Evolutionary conservation across 441 rosid species (phyloP).

Genomic region (Gossypium armourianum): DNA sequence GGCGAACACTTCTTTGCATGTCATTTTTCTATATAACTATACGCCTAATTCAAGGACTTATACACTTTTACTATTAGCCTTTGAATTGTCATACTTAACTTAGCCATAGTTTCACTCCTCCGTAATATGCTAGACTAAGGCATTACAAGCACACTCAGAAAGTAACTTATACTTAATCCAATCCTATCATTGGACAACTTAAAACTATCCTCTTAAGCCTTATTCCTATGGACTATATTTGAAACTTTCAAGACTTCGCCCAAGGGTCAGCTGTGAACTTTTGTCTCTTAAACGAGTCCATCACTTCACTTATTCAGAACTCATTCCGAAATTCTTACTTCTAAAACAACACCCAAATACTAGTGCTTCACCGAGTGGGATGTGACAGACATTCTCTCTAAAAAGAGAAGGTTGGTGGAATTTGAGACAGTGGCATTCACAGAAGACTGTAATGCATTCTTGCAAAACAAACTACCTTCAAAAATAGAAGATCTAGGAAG

Average conservation of each 20-base stretch:
- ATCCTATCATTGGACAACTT: not conserved
- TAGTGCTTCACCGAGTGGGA: not conserved
- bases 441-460: too few relatives aligned
- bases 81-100: not conserved
- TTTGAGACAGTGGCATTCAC: too few relatives aligned
- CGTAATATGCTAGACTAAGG: not conserved
- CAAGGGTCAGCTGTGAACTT: not conserved
- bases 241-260: not conserved
- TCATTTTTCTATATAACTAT: not conserved
- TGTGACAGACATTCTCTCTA: too few relatives aligned
- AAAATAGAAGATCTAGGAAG: too few relatives aligned
- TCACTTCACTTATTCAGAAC: not conserved
- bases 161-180: not conserved
- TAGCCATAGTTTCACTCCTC: not conserved
- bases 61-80: not conserved
- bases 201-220: not conserved
- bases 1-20: not conserved
- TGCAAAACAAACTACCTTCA: too few relatives aligned
- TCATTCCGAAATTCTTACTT: not conserved
- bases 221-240: not conserved
- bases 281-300: not conserved
- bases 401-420: too few relatives aligned
- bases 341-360: not conserved
- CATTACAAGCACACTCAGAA: not conserved
- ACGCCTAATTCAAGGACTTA: not conserved